Evolutionary conservation across 1,284 basidiomycete species (phyloP).

Genomic region (Ustilago esculenta): DNA sequence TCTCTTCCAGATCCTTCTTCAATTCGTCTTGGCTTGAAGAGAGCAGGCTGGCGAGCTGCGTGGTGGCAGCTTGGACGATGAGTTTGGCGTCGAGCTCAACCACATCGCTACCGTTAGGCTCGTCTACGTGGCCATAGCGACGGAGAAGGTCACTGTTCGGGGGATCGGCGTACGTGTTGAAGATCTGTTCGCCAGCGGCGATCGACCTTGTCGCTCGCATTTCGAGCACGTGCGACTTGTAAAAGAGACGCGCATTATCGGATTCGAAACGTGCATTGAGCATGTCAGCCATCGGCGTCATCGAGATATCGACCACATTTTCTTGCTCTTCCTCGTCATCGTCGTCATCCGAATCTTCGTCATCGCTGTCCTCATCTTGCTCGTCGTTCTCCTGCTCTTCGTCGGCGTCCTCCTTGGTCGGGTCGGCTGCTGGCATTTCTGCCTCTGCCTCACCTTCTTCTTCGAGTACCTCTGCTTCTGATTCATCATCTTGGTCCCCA

Average conservation of each 20-base stretch:
- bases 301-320: conserved; percentile 77
- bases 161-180: conserved; percentile 93
- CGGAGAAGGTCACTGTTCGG: conserved; percentile 94
- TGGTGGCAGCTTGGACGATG: conserved; percentile 71
- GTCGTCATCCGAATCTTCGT: conserved; percentile 39
- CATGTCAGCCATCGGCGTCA: conserved; percentile 98
- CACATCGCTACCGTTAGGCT: conserved; percentile 86
- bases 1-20: conserved; percentile 27
- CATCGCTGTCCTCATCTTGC: conserved; percentile 21
- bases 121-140: conserved; percentile 91
- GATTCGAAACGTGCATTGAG: conserved; percentile 66
- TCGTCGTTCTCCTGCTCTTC: conserved; percentile 9
- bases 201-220: conserved; percentile 86
- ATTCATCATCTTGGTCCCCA: conserved; percentile 44
- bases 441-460: conserved; percentile 44
- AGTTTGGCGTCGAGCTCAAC: conserved; percentile 84
- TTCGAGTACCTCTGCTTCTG: conserved; percentile 46
- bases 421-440: conserved; percentile 14
- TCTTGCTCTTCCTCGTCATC: conserved; percentile 47
- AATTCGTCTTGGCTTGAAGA: conserved; percentile 7
- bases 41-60: conserved; percentile 8
- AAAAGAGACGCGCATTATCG: conserved; percentile 76
- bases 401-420: conserved; percentile 22
- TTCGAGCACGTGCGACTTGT: conserved; percentile 77
- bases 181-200: conserved; percentile 82